Base-by-base conservation (phyloP, 202 grass and related monocot genomes). In the Carex sylvatica region DNA sequence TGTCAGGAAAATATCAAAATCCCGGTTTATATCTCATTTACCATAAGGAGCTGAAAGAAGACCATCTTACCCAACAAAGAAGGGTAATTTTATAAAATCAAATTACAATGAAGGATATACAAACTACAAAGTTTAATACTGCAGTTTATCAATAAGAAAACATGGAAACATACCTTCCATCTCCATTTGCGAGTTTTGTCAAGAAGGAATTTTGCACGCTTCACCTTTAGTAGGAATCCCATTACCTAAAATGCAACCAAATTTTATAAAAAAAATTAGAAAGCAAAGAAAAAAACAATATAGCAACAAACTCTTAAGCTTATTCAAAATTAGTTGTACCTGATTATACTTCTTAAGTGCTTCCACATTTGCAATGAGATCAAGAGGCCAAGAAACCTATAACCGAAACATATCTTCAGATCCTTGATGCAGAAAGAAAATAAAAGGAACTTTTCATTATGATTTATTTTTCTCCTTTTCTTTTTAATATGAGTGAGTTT, bases 171-270 rank as follows among this genome's bases (percentile, higher is more conserved):
- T 82, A 98, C 95, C 90, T 98, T 98, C 92, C 95, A 95, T 91
- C 92, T 95, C 95, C 92, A 95, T 58, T 93, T 98, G 22, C 92
- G 87, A 40, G 91, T 90, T 93, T 95, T 90, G 71, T 95, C 90
- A 82, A 98, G 86, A 78, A 95, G 84, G 79, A 93, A 98, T 76
- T 98, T 98, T 79, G 95, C 95, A 73, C 87, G 89, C 78, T 98
- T 95, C 59, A 98, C 92, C 87, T 98, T 98, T 47, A 95, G 85
- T 80, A 98, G 93, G 87, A 98, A 98, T 46, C 90, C 91, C 92
- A 98, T 95, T 19, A 98, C 92, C 95, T 95, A 76, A 80, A 82
- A 42, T 59, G 83, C 51, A 78, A 88, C 52, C 65, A 61, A 55
- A 54, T 3, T 70, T 22, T 78, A 47, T 35, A 56, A 58, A 64